These are phyloP conservation scores for Ganoderma resinaceum DNA, from an alignment of 1,284 basidiomycete species.

Conservation along the genomic window DNA sequence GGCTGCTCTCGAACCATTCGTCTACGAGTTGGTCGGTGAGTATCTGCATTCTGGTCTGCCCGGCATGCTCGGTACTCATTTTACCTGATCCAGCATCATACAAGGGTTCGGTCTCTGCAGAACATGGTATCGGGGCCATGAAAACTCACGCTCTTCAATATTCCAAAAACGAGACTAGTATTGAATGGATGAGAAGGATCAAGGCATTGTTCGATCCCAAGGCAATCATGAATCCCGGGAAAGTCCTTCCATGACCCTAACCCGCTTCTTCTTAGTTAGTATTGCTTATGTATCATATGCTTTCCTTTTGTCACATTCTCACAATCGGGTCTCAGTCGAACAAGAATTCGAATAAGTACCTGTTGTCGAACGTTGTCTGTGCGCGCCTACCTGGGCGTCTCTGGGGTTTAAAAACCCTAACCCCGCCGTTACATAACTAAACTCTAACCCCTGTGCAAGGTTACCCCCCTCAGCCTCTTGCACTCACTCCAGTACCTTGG, in stretches of 20 bases:
- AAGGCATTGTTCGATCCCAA: constrained; percentile 93
- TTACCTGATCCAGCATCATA: constrained; percentile 55
- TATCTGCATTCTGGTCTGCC: constrained; percentile 27
- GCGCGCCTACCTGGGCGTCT: constrained; percentile 11
- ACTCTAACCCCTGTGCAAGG: constrained; percentile 41
- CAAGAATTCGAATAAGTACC: background rate
- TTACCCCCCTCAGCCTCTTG: constrained; percentile 27
- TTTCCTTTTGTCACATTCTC: background rate
- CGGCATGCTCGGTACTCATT: background rate
- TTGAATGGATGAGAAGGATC: constrained; percentile 91
- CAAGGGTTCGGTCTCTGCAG: constrained; percentile 93
- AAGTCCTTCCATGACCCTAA: constrained; percentile 61
- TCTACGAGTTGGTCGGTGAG: constrained; percentile 92
- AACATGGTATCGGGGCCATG: constrained; percentile 96
- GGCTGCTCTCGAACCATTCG: constrained; percentile 90
- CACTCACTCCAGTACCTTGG: constrained; percentile 3
- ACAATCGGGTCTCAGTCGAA: background rate
- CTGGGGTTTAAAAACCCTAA: constrained; percentile 40
- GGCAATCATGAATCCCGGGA: constrained; percentile 91
- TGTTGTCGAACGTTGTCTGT: too few relatives aligned
- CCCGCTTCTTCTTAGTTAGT: constrained; percentile 7
- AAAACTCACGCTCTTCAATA: constrained; percentile 94
- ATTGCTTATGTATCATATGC: constrained; percentile 20
- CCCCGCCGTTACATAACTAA: constrained; percentile 36
- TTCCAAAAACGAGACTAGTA: constrained; percentile 82